phyloP scores from a whole-genome alignment of 129 eudicot species.

The Erigeron canadensis region DNA sequence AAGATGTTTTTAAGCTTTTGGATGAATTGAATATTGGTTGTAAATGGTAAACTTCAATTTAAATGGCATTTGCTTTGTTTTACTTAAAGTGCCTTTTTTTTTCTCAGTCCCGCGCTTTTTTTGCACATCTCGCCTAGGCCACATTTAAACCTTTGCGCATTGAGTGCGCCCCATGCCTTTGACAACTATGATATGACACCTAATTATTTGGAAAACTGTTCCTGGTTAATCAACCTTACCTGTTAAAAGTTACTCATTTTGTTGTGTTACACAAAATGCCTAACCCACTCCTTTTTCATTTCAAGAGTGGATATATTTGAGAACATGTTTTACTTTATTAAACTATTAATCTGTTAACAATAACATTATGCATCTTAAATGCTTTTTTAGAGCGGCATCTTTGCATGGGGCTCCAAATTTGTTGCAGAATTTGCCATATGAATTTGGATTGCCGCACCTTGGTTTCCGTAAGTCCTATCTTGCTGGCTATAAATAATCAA shows the following conservation, averaged over 20 bases:
- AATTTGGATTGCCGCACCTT: constrained; percentile 65
- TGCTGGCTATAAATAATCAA: not conserved
- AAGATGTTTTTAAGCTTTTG: no score
- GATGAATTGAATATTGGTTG: no score
- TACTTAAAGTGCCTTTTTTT: no score
- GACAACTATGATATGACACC: no score
- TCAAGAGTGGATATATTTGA: not conserved
- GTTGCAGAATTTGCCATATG: constrained; percentile 64
- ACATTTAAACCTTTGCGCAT: no score
- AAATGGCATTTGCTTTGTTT: no score
- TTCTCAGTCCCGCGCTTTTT: no score
- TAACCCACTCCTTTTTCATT: not conserved
- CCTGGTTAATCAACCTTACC: not conserved
- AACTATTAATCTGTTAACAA: not conserved
- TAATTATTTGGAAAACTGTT: not conserved
- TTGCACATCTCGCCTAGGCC: no score
- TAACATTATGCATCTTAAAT: not conserved
- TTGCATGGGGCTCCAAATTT: constrained; percentile 65
- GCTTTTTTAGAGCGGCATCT: constrained; percentile 80
- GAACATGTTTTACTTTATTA: not conserved
- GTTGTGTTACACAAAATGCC: not conserved
- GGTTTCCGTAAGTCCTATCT: constrained; percentile 50
- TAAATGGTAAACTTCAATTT: no score
- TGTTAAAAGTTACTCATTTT: not conserved
- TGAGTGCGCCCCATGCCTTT: no score